These are phyloP conservation scores for Jatropha multifida DNA, from an alignment of 441 rosid genomes.

Conservation along the genomic window DNA sequence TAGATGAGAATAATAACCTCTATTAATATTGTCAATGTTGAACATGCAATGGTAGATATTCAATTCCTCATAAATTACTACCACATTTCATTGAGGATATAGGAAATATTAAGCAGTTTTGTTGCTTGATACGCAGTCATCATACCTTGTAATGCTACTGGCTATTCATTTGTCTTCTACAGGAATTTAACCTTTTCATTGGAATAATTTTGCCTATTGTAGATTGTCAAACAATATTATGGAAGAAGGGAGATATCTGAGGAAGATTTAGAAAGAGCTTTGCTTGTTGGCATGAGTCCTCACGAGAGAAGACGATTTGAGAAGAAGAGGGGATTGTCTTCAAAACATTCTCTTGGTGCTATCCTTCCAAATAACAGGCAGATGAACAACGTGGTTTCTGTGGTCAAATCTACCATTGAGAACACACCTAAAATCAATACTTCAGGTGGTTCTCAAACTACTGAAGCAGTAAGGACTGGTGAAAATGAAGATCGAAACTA, in stretches of 20 bases:
- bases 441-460: constrained; percentile 19
- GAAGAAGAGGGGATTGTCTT: constrained; percentile 62
- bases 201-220: constrained; percentile 23
- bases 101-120: neutral
- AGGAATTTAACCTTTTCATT: neutral
- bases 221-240: constrained; percentile 77
- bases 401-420: constrained; percentile 13
- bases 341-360: constrained; percentile 31
- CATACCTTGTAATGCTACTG: neutral
- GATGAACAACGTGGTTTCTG: constrained; percentile 17
- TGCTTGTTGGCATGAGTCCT: constrained; percentile 87
- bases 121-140: neutral
- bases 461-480: constrained; percentile 16
- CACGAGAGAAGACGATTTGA: constrained; percentile 67
- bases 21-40: neutral
- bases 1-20: no score
- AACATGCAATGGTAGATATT: neutral
- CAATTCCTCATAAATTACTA: neutral
- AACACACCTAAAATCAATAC: constrained; percentile 24
- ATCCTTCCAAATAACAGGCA: constrained; percentile 31
- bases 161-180: neutral
- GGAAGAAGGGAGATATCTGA: constrained; percentile 83
- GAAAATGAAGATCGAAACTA: constrained; percentile 26
- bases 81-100: neutral
- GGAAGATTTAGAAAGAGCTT: constrained; percentile 81